Evolutionary conservation across 192 early-diverging fungal genomes (phyloP).

Genomic region (Rhizophagus prolifer): DNA sequence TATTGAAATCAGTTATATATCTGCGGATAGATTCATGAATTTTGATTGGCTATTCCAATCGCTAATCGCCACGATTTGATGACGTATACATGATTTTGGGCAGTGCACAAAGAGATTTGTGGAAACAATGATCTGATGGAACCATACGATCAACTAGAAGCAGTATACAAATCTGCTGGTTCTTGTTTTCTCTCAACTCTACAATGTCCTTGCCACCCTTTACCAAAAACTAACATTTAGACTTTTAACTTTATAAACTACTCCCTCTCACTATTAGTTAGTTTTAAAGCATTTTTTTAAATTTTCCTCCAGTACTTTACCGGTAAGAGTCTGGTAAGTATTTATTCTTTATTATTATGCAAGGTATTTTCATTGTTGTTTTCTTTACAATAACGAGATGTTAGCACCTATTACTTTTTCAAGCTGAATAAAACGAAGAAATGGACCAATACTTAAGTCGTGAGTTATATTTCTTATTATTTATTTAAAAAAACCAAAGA

Average conservation of each 20-base stretch:
- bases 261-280: slow-evolving; percentile 8
- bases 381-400: not conserved
- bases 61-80: not conserved
- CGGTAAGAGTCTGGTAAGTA: slow-evolving; percentile 16
- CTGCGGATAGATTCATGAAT: slow-evolving; percentile 20
- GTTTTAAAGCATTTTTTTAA: not conserved
- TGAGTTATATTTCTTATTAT: slow-evolving; percentile 3
- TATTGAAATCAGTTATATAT: not conserved
- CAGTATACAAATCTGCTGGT: slow-evolving; percentile 20
- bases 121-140: slow-evolving; percentile 26
- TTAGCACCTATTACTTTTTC: not conserved
- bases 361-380: not conserved
- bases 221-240: slow-evolving; percentile 2
- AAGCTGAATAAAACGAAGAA: slow-evolving; percentile 13
- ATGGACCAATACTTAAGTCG: not conserved
- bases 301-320: slow-evolving; percentile 3
- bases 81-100: slow-evolving; percentile 11
- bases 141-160: slow-evolving; percentile 22
- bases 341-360: slow-evolving; percentile 7
- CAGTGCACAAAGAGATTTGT: slow-evolving; percentile 25
- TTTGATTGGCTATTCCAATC: slow-evolving; percentile 21
- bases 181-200: slow-evolving; percentile 18
- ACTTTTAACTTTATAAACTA: not conserved
- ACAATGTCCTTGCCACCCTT: slow-evolving; percentile 15
- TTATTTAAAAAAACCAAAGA: not conserved